Conservation (phyloP, 1,139 yeast genomes). For the Ogataea hybrid region DNA sequence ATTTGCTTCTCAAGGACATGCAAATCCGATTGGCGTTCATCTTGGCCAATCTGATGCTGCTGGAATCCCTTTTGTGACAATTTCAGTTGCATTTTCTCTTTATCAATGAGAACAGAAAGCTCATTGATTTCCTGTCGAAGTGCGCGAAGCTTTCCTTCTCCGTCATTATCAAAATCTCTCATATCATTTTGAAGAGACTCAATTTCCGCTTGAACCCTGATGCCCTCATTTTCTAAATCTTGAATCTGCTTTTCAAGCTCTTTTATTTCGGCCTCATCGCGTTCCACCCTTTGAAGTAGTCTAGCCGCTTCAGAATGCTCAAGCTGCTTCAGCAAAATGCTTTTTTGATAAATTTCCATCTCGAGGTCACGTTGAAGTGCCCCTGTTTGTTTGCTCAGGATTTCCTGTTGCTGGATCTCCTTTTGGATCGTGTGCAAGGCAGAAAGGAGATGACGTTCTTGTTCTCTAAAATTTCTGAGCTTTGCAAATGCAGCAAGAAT, state of each 20-base stretch:
- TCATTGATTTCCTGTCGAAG: conserved; percentile 53
- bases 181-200: conserved; percentile 68
- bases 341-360: conserved; percentile 65
- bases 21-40: conserved; percentile 63
- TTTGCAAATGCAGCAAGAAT: conserved; percentile 66
- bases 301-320: conserved; percentile 58
- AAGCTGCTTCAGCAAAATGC: conserved; percentile 57
- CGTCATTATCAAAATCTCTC: conserved; percentile 75
- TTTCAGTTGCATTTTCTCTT: conserved; percentile 34
- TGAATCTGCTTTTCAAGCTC: conserved; percentile 36
- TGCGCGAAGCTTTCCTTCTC: conserved; percentile 74
- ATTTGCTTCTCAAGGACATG: conserved; percentile 43
- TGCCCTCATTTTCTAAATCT: conserved; percentile 26
- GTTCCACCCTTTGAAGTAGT: conserved; percentile 45
- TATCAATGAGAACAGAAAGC: conserved; percentile 44
- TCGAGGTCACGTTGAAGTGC: conserved; percentile 64
- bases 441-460: conserved; percentile 38
- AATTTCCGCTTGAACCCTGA: conserved; percentile 40
- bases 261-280: conserved; percentile 49
- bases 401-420: conserved; percentile 45
- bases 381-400: conserved; percentile 50
- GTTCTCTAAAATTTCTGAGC: conserved; percentile 50
- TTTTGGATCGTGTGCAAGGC: conserved; percentile 42
- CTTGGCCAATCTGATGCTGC: conserved; percentile 65
- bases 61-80: conserved; percentile 48